These are phyloP conservation scores for Botrytis fragariae DNA, from an alignment of 2,329 filamentous ascomycete species.

Conservation along the genomic window DNA sequence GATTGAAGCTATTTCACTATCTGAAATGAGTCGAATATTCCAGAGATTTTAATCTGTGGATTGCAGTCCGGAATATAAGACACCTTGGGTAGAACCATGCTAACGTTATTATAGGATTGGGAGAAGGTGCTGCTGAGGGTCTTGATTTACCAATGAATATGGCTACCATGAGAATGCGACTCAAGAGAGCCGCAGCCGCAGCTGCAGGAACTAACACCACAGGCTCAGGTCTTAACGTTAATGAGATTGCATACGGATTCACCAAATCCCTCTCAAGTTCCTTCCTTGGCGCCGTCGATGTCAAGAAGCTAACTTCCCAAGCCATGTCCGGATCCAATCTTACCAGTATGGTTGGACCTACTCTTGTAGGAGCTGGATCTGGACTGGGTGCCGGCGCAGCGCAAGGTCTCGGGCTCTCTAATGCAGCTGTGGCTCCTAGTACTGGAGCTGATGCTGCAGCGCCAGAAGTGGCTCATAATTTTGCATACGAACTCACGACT, in stretches of 20 bases:
- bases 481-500: constrained; percentile 13
- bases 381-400: constrained; percentile 17
- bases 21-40: neutral
- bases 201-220: neutral
- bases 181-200: neutral
- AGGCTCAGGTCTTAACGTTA: neutral
- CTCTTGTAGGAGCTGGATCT: constrained; percentile 4
- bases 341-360: constrained; percentile 6
- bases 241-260: constrained; percentile 8
- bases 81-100: neutral
- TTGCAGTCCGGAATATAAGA: neutral
- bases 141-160: constrained; percentile 14
- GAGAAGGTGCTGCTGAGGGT: constrained; percentile 18
- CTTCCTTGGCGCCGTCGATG: constrained; percentile 14
- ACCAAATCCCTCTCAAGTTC: constrained; percentile 19
- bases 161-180: neutral
- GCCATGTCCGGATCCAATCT: constrained; percentile 11
- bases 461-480: constrained; percentile 16
- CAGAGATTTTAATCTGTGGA: neutral
- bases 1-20: neutral
- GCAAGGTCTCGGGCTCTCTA: neutral
- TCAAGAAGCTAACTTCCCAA: constrained; percentile 10
- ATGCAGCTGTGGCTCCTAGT: neutral
- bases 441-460: neutral
- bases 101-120: constrained; percentile 5